Percentiles rank a stretch among this genome's conserved stretches.
phyloP scores from a whole-genome alignment of 2,329 filamentous ascomycete genomes.

The Xenoacremonium recifei region DNA sequence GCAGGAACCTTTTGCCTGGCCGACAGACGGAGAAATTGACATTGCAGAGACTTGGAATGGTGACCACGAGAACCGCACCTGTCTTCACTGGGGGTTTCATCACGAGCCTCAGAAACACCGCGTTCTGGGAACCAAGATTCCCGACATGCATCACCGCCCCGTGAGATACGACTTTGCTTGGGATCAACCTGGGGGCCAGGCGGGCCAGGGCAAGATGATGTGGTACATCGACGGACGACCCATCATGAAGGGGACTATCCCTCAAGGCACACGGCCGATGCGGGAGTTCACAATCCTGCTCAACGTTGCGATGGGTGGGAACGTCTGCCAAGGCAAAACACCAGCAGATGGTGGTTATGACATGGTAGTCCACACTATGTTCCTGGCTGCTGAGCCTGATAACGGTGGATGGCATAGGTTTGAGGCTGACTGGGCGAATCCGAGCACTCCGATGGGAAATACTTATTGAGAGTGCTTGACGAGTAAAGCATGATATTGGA shows the following conservation, averaged over 20 bases:
- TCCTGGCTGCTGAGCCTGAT: conserved; percentile 50
- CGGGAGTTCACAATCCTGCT: conserved; percentile 56
- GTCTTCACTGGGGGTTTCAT: conserved; percentile 59
- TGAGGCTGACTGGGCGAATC: neutral
- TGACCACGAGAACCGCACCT: conserved; percentile 52
- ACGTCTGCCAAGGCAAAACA: conserved; percentile 51
- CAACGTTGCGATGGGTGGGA: conserved; percentile 63
- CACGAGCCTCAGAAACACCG: conserved; percentile 56
- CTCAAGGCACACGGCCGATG: conserved; percentile 50
- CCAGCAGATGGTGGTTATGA: conserved; percentile 56
- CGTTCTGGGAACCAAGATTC: conserved; percentile 50
- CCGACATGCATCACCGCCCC: conserved; percentile 44
- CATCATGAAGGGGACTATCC: conserved; percentile 56
- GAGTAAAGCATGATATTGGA: too few species aligned
- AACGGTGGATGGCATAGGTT: conserved; percentile 41
- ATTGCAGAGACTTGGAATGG: conserved; percentile 63
- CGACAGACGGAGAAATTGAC: conserved; percentile 58
- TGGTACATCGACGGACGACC: conserved; percentile 59
- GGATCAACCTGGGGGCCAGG: conserved; percentile 44
- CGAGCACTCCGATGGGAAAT: conserved; percentile 30
- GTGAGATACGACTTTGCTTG: conserved; percentile 57
- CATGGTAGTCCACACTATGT: conserved; percentile 52
- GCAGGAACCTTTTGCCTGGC: conserved; percentile 57
- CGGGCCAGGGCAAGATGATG: conserved; percentile 46
- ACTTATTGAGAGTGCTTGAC: too few species aligned